Evolutionary conservation across 108 stramenopile genomes (phyloP), one percentile per base, ranked within the genome.

Genomic region (Hondaea fermentalgiana): DNA sequence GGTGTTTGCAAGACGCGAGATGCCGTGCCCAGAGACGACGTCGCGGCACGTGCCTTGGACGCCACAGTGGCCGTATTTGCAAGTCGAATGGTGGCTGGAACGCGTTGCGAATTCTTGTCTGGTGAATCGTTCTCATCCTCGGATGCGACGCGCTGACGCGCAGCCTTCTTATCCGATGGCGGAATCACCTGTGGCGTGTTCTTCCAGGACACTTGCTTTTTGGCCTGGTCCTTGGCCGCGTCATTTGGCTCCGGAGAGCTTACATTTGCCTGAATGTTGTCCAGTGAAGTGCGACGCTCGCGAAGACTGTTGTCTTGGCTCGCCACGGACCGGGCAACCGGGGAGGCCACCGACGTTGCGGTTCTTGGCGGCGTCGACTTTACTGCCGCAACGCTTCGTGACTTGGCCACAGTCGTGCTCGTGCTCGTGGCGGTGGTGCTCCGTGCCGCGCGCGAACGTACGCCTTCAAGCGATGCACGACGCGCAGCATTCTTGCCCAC

Each of bases 181-280:
- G 76, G 76, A 3, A 83, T 83, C 45, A 83, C 76, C 4, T 53
- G 51, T 23, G 76, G 76, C 3, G 76, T 83, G 51, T 83, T 83
- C 76, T 83, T 83, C 76, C 76, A 83, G 25, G 76, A 83, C n/a
- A 83, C 76, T 23, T 83, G 76, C 51, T 83, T 83, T 45, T 83
- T 83, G 19, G 76, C 19, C 49, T 47, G 51, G n/a, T 47, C 76
- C 51, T 83, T 83, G 49, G 45, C 45, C 51, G 51, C 5, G 8
- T 42, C 21, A 17, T 23, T 69, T 6, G 64, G 64, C 14, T 69
- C 64, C 2, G 64, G 64, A 14, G 64, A 69, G 64, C 64, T 69
- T 23, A 69, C 64, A 23, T 69, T 23, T 4, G 6, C 12, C 42
- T 69, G 64, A 10, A 69, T 23, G 25, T 69, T 69, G 35, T 69